A percentile compares a stretch with the other conserved stretches of the same genome.
Evolutionary conservation across 208 protist genomes (phyloP).

Genomic region (Herpetomonas muscarum): DNA sequence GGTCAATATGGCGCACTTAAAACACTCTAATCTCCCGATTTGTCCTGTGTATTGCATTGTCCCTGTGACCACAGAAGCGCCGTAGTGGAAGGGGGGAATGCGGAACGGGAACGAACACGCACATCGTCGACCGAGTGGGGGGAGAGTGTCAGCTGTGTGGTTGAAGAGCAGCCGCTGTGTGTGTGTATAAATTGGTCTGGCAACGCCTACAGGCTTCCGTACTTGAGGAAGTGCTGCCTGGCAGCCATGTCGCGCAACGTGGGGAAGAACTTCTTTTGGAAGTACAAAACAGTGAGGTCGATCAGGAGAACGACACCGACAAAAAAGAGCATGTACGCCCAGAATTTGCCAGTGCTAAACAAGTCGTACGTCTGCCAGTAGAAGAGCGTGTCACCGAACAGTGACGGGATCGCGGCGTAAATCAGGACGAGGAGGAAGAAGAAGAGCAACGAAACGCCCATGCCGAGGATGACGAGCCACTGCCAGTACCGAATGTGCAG

Average conservation of each 20-base stretch:
- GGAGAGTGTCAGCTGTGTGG: too few relatives aligned
- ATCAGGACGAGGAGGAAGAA: slow-evolving; percentile 45
- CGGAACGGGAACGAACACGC: too few relatives aligned
- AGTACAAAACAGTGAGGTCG: slow-evolving; percentile 44
- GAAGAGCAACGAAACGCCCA: slow-evolving; percentile 46
- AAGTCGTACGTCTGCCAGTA: slow-evolving; percentile 75
- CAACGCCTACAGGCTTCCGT: not conserved
- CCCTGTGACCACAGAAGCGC: too few relatives aligned
- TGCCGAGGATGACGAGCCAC: slow-evolving; percentile 54
- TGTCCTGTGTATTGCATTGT: too few relatives aligned
- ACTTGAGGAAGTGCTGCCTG: slow-evolving; percentile 29
- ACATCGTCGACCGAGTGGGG: too few relatives aligned
- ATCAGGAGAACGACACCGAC: slow-evolving; percentile 40
- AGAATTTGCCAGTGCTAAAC: slow-evolving; percentile 61
- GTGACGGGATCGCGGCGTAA: slow-evolving; percentile 53
- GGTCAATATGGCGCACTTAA: too few relatives aligned
- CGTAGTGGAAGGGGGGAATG: too few relatives aligned
- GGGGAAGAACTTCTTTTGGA: slow-evolving; percentile 56
- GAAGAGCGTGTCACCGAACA: slow-evolving; percentile 46
- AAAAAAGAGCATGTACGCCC: slow-evolving; percentile 68
- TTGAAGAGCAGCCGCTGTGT: too few relatives aligned
- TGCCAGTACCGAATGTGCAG: slow-evolving; percentile 78
- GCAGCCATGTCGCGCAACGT: slow-evolving; percentile 57
- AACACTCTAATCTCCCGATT: too few relatives aligned
- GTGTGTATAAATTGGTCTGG: too few relatives aligned